These are phyloP conservation scores for Senna siamea DNA, from an alignment of 306 rosid genomes.

Conservation along the genomic window DNA sequence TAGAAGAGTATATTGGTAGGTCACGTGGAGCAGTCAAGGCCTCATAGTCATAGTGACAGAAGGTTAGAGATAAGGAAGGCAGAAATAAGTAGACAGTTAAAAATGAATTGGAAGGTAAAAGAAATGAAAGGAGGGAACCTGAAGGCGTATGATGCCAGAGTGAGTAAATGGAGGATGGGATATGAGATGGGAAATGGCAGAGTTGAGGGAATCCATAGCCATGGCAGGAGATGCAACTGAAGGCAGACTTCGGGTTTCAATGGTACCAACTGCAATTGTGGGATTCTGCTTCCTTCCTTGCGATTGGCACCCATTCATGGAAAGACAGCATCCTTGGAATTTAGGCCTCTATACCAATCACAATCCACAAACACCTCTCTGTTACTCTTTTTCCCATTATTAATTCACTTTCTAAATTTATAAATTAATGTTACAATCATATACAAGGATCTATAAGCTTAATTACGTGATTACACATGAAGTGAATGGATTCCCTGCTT, in stretches of 20 bases:
- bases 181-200: conserved; percentile 56
- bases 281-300: conserved; percentile 17
- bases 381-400: no score
- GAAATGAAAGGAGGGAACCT: conserved; percentile 35
- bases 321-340: conserved; percentile 52
- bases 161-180: conserved; percentile 58
- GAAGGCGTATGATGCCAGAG: conserved; percentile 74
- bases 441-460: background rate
- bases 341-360: conserved; percentile 37
- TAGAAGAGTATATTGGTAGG: background rate
- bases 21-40: background rate
- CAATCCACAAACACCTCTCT: no score
- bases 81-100: no score
- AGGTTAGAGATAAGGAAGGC: background rate
- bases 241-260: conserved; percentile 59
- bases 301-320: conserved; percentile 77
- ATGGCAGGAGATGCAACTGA: conserved; percentile 57
- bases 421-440: no score
- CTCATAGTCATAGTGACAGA: background rate
- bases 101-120: no score
- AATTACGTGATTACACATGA: conserved; percentile 39
- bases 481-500: conserved; percentile 38
- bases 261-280: conserved; percentile 49
- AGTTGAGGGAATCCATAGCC: conserved; percentile 68
- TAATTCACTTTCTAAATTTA: no score